Conservation (phyloP, 768 basidiomycete genomes). For the Leccinum arenicola region DNA sequence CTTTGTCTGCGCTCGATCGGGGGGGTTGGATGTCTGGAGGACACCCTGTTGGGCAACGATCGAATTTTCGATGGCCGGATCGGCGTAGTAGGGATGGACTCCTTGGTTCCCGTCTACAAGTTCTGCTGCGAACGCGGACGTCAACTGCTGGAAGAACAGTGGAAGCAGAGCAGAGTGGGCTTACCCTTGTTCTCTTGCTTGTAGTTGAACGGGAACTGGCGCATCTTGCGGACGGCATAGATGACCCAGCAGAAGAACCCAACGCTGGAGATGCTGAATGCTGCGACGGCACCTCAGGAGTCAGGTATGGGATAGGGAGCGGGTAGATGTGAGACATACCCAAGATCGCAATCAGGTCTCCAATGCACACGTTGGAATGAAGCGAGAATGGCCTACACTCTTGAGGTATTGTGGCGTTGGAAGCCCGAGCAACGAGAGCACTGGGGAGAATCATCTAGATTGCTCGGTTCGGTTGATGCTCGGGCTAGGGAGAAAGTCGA, state of each 20-base stretch:
- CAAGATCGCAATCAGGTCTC: slow-evolving; percentile 23
- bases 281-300: slow-evolving; percentile 2
- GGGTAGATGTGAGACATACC: slow-evolving; percentile 13
- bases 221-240: slow-evolving; percentile 22
- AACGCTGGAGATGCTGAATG: slow-evolving; percentile 15
- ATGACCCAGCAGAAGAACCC: slow-evolving; percentile 21
- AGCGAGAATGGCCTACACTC: slow-evolving; percentile 16
- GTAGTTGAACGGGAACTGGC: slow-evolving; percentile 8
- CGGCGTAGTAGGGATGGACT: slow-evolving; percentile 7
- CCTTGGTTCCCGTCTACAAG: not conserved
- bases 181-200: slow-evolving; percentile 2
- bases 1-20: slow-evolving; percentile 11
- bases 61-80: not conserved
- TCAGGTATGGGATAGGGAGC: not conserved
- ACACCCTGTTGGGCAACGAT: slow-evolving; percentile 3
- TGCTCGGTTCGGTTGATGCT: not conserved
- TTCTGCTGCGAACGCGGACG: slow-evolving; percentile 1
- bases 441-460: slow-evolving; percentile 6
- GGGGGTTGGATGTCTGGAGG: slow-evolving; percentile 1
- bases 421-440: not conserved
- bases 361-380: slow-evolving; percentile 17
- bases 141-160: not conserved
- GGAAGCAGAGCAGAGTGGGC: not conserved
- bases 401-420: not conserved
- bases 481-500: not conserved